Conservation (phyloP, 75 land plant species). For the Pinus tabuliformis region DNA sequence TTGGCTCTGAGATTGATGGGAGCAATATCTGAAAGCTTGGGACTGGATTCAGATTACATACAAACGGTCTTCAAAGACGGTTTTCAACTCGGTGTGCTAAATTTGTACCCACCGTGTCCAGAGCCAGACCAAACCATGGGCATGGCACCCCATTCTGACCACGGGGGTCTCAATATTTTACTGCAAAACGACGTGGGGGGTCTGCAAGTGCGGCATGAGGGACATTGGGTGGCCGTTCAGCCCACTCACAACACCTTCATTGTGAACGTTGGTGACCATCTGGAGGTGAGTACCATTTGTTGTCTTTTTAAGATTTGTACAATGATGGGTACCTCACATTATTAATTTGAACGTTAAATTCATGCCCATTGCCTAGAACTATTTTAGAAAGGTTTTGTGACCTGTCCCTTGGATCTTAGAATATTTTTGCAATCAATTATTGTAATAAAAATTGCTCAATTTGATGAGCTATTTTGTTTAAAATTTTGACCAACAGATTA, state of each 20-base stretch:
- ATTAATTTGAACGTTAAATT: no score
- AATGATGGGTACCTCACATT: no score
- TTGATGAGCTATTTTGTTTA: no score
- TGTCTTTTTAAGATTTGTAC: no score
- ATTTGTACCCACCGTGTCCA: slow-evolving; percentile 70
- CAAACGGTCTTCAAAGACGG: slow-evolving; percentile 34
- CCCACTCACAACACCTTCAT: slow-evolving; percentile 3
- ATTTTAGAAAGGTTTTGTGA: no score
- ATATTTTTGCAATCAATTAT: no score
- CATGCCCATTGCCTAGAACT: no score
- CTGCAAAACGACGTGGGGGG: slow-evolving; percentile 51
- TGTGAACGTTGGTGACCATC: no score
- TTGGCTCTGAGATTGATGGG: slow-evolving; percentile 30
- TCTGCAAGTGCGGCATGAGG: slow-evolving; percentile 50
- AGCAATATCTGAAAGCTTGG: slow-evolving; percentile 58
- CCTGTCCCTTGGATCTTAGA: no score
- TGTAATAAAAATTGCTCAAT: no score
- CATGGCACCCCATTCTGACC: slow-evolving; percentile 49
- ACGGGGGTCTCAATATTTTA: slow-evolving; percentile 40
- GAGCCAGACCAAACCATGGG: slow-evolving; percentile 68
- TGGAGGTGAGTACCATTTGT: no score
- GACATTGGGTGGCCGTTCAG: slow-evolving; percentile 44
- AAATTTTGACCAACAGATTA: slow-evolving; percentile 22
- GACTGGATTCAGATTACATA: slow-evolving; percentile 42
- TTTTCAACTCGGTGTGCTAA: slow-evolving; percentile 35